phyloP scores from a whole-genome alignment of 1,284 basidiomycete genomes.

The Moesziomyces antarcticus region DNA sequence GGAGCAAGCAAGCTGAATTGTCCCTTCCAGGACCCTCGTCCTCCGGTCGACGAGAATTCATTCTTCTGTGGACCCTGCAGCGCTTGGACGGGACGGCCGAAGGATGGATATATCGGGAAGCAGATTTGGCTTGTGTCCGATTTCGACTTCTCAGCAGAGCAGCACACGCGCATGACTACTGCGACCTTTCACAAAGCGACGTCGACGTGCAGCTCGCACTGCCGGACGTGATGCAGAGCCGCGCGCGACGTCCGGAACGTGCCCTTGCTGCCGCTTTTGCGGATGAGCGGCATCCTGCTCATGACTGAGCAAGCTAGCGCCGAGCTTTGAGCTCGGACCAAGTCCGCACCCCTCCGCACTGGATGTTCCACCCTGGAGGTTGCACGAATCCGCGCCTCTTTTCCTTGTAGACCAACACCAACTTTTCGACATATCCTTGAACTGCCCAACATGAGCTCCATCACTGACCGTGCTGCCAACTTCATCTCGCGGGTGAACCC shows the following conservation, averaged over 20 bases:
- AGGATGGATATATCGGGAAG: too few species aligned
- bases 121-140: not conserved
- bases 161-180: not conserved
- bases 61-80: slow-evolving; percentile 17
- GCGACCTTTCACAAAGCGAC: slow-evolving; percentile 5
- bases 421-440: not conserved
- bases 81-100: too few species aligned
- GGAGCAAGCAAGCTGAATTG: too few species aligned
- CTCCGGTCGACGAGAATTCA: not conserved
- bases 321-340: not conserved
- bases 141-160: not conserved
- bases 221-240: slow-evolving; percentile 3
- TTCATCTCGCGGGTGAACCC: slow-evolving; percentile 46
- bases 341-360: not conserved
- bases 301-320: slow-evolving; percentile 9
- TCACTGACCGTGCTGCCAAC: slow-evolving; percentile 30
- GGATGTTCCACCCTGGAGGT: too few species aligned
- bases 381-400: too few species aligned
- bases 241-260: slow-evolving; percentile 26
- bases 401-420: not conserved
- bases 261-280: not conserved
- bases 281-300: not conserved
- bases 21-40: too few species aligned
- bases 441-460: slow-evolving; percentile 25
- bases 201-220: slow-evolving; percentile 4